These are phyloP conservation scores for Purshia tridentata DNA, from an alignment of 306 rosid genomes.

Conservation along the genomic window DNA sequence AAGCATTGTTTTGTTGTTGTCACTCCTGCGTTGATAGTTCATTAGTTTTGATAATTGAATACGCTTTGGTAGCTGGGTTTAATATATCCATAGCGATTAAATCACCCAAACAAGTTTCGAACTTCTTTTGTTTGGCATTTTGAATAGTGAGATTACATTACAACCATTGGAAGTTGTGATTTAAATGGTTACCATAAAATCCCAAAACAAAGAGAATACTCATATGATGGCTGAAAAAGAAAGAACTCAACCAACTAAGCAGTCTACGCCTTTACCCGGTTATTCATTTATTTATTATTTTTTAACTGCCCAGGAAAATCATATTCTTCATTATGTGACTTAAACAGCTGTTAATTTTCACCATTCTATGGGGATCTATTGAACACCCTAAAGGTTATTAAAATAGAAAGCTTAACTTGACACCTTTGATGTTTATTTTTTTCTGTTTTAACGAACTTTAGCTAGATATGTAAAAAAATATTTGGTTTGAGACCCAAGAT, in stretches of 20 bases:
- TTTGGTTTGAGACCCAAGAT: not conserved
- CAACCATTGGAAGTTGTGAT: not conserved
- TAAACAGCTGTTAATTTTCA: no score
- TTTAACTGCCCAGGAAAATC: no score
- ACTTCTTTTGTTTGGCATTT: not conserved
- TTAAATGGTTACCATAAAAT: not conserved
- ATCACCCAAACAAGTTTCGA: not conserved
- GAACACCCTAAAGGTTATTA: no score
- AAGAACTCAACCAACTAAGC: not conserved
- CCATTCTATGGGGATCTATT: no score
- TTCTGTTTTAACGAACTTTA: not conserved
- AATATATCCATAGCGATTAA: not conserved
- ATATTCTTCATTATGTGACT: no score
- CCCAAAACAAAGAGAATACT: not conserved
- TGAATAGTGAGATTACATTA: not conserved
- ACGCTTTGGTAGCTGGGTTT: not conserved
- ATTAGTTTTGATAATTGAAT: not conserved
- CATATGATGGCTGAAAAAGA: not conserved
- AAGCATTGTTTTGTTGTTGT: constrained; percentile 21
- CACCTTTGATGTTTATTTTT: no score
- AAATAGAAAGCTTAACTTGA: no score
- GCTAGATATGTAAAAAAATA: not conserved
- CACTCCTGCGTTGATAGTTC: not conserved
- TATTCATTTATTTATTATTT: no score
- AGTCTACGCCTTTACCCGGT: not conserved